These are phyloP conservation scores for Myxozyma neotropica DNA, from an alignment of 805 yeast species.

Conservation along the genomic window DNA sequence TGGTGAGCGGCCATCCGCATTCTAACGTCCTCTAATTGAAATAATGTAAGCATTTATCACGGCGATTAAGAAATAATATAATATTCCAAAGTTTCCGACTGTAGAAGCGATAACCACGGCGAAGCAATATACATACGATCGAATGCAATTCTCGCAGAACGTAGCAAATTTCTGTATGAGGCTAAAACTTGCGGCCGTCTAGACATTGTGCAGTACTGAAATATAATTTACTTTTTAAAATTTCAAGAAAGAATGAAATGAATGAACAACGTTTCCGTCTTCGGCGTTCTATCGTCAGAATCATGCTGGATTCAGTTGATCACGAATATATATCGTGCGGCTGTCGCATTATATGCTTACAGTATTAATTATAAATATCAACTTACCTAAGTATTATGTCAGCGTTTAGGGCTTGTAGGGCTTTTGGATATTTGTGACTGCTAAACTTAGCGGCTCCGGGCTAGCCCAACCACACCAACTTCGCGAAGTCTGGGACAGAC, in stretches of 20 bases:
- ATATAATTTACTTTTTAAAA: too few relatives aligned
- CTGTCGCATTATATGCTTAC: background rate
- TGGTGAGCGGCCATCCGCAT: constrained; percentile 62
- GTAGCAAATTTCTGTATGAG: constrained; percentile 38
- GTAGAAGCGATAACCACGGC: background rate
- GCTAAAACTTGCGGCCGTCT: constrained; percentile 32
- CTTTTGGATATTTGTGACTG: background rate
- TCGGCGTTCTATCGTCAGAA: too few relatives aligned
- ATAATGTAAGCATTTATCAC: background rate
- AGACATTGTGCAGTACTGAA: constrained; percentile 27
- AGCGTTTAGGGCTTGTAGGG: background rate
- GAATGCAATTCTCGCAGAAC: constrained; percentile 44
- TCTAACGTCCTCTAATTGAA: constrained; percentile 44
- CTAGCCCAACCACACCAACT: background rate
- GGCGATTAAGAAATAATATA: background rate
- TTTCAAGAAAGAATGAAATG: too few relatives aligned
- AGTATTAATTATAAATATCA: background rate
- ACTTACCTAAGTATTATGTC: background rate
- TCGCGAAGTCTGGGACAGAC: background rate
- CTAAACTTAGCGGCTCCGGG: background rate
- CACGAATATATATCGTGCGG: constrained; percentile 5
- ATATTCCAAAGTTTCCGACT: background rate
- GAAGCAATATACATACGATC: constrained; percentile 29
- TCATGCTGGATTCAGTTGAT: background rate
- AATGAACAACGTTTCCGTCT: too few relatives aligned